Conservation (phyloP, 208 protist genomes). For the Histomonas meleagridis region DNA sequence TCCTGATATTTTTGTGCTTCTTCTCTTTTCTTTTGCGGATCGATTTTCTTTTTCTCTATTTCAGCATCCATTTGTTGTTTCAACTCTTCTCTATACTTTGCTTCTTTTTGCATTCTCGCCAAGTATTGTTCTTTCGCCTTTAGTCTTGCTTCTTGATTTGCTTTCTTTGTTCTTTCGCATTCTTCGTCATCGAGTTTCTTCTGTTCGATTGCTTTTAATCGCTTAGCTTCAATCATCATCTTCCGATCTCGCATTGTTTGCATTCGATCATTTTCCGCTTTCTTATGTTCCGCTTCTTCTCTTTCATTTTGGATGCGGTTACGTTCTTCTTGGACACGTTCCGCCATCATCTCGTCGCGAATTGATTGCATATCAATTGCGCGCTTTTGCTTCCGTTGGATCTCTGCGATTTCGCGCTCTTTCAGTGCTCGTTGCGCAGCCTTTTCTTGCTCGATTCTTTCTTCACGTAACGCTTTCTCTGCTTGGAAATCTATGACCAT, state of each 20-base stretch:
- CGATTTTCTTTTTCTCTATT: neutral
- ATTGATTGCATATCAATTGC: conserved; percentile 1
- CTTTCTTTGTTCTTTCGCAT: no score
- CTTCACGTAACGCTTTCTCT: neutral
- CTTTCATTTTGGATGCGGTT: no score
- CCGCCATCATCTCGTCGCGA: neutral
- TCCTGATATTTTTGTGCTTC: neutral
- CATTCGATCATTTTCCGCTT: no score
- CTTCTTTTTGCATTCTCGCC: neutral
- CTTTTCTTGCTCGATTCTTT: neutral
- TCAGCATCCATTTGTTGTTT: neutral
- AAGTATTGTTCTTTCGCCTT: neutral
- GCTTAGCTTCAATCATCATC: neutral
- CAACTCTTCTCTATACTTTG: neutral
- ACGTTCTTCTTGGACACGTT: neutral
- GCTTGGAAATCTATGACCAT: neutral
- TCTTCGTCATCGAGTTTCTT: neutral
- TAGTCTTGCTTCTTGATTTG: no score
- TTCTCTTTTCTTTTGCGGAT: neutral
- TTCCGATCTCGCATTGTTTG: neutral
- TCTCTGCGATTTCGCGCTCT: neutral
- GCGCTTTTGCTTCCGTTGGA: neutral
- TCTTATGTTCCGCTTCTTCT: neutral
- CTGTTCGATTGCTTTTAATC: neutral
- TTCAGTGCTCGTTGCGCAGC: neutral